Evolutionary conservation across 345 rosid species (phyloP).

Genomic region (Populus euphratica): DNA sequence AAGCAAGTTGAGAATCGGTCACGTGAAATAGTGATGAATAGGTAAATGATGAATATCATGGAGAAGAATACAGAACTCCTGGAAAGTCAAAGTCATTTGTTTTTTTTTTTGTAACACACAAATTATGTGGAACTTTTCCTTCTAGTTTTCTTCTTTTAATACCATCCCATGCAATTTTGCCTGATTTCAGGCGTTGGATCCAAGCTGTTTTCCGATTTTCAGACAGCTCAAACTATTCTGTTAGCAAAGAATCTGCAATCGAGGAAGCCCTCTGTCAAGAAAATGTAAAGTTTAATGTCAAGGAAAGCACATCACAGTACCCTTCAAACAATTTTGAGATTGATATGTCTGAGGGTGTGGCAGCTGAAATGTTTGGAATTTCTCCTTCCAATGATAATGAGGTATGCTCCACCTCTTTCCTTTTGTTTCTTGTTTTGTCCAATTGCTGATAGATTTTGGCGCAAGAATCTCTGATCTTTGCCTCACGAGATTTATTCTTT

Average conservation of each 20-base stretch:
- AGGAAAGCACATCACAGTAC: slow-evolving; percentile 22
- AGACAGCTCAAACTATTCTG: slow-evolving; percentile 18
- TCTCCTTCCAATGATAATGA: slow-evolving; percentile 47
- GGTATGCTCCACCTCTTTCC: slow-evolving; percentile 34
- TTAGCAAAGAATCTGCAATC: slow-evolving; percentile 21
- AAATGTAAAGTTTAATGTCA: slow-evolving; percentile 15
- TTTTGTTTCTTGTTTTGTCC: slow-evolving; percentile 2
- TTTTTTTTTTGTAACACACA: too few species aligned
- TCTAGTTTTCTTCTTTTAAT: not conserved
- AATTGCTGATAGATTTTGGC: not conserved
- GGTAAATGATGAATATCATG: slow-evolving; percentile 32
- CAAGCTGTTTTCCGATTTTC: slow-evolving; percentile 70
- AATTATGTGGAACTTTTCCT: not conserved
- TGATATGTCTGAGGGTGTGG: slow-evolving; percentile 80
- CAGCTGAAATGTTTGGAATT: slow-evolving; percentile 71
- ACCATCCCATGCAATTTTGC: slow-evolving; percentile 7
- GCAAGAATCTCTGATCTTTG: not conserved
- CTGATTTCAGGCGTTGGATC: slow-evolving; percentile 67
- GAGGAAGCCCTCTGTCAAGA: slow-evolving; percentile 28
- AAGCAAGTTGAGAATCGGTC: slow-evolving; percentile 94
- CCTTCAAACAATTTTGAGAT: slow-evolving; percentile 37
- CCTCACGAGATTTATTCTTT: too few species aligned
- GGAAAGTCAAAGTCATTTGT: not conserved
- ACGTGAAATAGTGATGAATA: slow-evolving; percentile 78
- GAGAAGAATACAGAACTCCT: not conserved